Evolutionary conservation across 1,284 basidiomycete genomes (phyloP).

Genomic region (Crepidotus sp.): DNA sequence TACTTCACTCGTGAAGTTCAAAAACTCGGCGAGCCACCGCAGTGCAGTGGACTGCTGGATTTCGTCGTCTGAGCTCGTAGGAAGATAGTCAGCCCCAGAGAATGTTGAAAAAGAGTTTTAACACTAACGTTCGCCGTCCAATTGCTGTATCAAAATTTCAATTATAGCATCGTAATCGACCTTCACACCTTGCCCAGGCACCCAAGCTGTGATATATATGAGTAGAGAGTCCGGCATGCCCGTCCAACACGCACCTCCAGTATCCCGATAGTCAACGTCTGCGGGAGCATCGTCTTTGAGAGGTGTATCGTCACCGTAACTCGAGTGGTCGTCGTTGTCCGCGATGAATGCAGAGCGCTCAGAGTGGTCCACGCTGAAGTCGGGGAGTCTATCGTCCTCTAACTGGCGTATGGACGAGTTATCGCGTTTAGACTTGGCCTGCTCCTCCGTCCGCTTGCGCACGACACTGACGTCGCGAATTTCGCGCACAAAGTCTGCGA

Average conservation of each 20-base stretch:
- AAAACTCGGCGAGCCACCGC: constrained; percentile 88
- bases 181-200: constrained; percentile 87
- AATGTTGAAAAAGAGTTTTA: constrained; percentile 1
- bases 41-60: constrained; percentile 85
- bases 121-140: constrained; percentile 74
- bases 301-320: constrained; percentile 35
- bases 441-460: constrained; percentile 53
- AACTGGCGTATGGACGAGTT: constrained; percentile 28
- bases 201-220: constrained; percentile 80
- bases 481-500: constrained; percentile 90
- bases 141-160: constrained; percentile 88
- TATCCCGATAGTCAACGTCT: constrained; percentile 48
- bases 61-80: constrained; percentile 59
- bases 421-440: constrained; percentile 36
- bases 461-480: constrained; percentile 79
- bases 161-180: constrained; percentile 91
- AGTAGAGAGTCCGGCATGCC: too few relatives aligned
- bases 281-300: constrained; percentile 37
- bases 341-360: constrained; percentile 45
- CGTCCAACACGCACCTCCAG: constrained; percentile 46
- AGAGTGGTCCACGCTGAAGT: constrained; percentile 38
- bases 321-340: constrained; percentile 41
- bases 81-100: constrained; percentile 4
- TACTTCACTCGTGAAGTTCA: constrained; percentile 82
- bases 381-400: constrained; percentile 40